A percentile compares a stretch with the other conserved stretches of the same genome.
These are phyloP conservation scores for Hansenula sp. DNA, from an alignment of 1,139 yeast genomes.

Conservation along the genomic window DNA sequence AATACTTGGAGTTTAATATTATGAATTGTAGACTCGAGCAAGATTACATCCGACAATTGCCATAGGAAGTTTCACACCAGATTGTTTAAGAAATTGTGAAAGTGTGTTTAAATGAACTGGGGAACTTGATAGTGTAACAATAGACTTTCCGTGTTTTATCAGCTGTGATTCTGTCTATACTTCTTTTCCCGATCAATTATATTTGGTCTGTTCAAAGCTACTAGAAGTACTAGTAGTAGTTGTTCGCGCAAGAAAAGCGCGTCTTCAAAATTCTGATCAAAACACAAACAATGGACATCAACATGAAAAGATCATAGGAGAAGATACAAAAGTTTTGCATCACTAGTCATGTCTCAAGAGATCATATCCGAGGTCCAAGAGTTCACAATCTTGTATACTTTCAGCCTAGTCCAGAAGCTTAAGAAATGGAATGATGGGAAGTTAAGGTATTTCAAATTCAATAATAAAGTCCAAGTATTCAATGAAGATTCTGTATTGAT, in stretches of 20 bases:
- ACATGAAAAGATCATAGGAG: slow-evolving; percentile 11
- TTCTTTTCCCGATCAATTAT: too few relatives aligned
- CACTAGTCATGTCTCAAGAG: slow-evolving; percentile 18
- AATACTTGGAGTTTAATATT: neutral
- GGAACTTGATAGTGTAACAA: too few relatives aligned
- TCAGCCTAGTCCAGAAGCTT: slow-evolving; percentile 43
- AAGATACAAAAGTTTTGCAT: slow-evolving; percentile 7
- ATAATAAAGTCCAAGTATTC: slow-evolving; percentile 41
- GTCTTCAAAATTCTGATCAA: neutral
- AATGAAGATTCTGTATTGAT: slow-evolving; percentile 36
- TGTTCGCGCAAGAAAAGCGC: too few relatives aligned
- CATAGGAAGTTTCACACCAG: too few relatives aligned
- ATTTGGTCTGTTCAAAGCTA: too few relatives aligned
- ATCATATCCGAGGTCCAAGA: slow-evolving; percentile 33
- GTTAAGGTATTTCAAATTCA: slow-evolving; percentile 43
- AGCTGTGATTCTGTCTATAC: too few relatives aligned
- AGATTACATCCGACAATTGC: too few relatives aligned
- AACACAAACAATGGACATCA: slow-evolving; percentile 12
- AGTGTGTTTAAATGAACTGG: too few relatives aligned
- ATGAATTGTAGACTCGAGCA: too few relatives aligned
- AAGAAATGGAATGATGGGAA: slow-evolving; percentile 56
- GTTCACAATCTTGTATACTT: slow-evolving; percentile 39
- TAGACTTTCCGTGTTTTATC: too few relatives aligned
- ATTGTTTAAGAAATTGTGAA: too few relatives aligned
- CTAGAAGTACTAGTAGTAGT: too few relatives aligned